A percentile compares a stretch with the other conserved stretches of the same genome.
phyloP scores from a whole-genome alignment of 2,329 filamentous ascomycete species.

The Ophiocordyceps camponoti-saundersi region DNA sequence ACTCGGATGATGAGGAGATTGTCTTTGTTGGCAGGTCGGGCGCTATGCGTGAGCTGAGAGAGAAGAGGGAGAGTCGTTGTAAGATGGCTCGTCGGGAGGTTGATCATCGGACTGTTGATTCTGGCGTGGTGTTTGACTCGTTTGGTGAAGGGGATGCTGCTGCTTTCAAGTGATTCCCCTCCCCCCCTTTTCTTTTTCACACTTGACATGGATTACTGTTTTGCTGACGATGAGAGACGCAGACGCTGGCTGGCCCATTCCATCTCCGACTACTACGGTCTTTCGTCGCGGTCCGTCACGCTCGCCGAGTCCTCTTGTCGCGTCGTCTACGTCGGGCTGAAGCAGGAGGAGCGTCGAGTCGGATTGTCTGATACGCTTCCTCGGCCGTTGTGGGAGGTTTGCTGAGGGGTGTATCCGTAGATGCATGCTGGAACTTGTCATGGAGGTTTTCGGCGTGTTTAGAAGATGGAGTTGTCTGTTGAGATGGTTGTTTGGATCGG shows the following conservation, averaged over 20 bases:
- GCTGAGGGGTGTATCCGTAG: conserved; percentile 14
- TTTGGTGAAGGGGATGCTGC: conserved; percentile 58
- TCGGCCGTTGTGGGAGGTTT: conserved; percentile 46
- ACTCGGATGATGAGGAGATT: conserved; percentile 61
- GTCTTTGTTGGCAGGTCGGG: conserved; percentile 68
- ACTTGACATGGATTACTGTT: background rate
- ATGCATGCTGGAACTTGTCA: too few relatives aligned
- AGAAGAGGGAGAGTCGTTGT: conserved; percentile 22
- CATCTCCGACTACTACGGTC: conserved; percentile 81
- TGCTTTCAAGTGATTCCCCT: conserved; percentile 55
- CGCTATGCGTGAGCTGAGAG: conserved; percentile 27
- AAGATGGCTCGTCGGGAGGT: conserved; percentile 33
- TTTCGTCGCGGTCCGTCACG: conserved; percentile 67
- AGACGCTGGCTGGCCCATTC: conserved; percentile 88
- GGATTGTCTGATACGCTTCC: conserved; percentile 26
- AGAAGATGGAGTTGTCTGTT: too few relatives aligned
- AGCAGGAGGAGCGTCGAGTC: conserved; percentile 20
- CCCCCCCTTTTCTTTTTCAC: background rate
- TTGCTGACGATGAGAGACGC: conserved; percentile 1
- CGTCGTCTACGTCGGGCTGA: conserved; percentile 70
- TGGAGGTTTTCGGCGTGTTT: too few relatives aligned
- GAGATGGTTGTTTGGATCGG: too few relatives aligned
- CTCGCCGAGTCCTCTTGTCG: conserved; percentile 52
- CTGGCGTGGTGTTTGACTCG: conserved; percentile 65
- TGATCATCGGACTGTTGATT: conserved; percentile 40